Conservation (phyloP, 768 basidiomycete species). For the Leccinum obscurum region DNA sequence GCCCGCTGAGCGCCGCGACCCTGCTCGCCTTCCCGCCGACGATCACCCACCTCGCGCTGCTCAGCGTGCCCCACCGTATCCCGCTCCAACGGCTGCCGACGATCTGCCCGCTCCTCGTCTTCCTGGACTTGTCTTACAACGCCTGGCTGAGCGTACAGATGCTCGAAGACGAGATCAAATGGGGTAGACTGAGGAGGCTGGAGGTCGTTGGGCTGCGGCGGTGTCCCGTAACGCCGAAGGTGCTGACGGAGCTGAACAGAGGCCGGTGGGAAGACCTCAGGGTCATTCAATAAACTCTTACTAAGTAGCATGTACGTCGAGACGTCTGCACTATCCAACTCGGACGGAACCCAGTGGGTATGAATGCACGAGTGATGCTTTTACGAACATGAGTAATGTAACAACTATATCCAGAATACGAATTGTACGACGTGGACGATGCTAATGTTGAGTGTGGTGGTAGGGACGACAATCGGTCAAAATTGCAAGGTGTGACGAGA, state of each 20-base stretch:
- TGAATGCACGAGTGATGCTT: slow-evolving; percentile 6
- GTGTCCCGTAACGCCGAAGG: slow-evolving; percentile 46
- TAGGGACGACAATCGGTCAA: neutral
- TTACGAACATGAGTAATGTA: slow-evolving; percentile 32
- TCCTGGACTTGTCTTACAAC: slow-evolving; percentile 73
- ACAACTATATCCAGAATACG: slow-evolving; percentile 17
- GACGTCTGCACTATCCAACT: neutral
- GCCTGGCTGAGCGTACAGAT: slow-evolving; percentile 40
- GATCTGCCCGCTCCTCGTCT: slow-evolving; percentile 58
- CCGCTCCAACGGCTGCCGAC: slow-evolving; percentile 58
- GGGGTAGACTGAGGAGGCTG: slow-evolving; percentile 56
- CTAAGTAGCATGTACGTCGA: neutral
- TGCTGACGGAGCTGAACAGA: slow-evolving; percentile 50
- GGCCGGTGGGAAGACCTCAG: slow-evolving; percentile 67
- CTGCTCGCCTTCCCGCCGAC: slow-evolving; percentile 61
- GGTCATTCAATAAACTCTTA: slow-evolving; percentile 39
- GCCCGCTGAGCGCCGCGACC: slow-evolving; percentile 43
- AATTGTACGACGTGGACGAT: slow-evolving; percentile 15
- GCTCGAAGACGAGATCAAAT: slow-evolving; percentile 50
- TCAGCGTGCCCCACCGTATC: slow-evolving; percentile 49
- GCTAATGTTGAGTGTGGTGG: slow-evolving; percentile 11
- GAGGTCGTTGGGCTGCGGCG: slow-evolving; percentile 54
- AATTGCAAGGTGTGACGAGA: neutral
- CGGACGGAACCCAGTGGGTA: neutral
- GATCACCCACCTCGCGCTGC: slow-evolving; percentile 59